Evolutionary conservation across 129 eudicot genomes (phyloP).

Genomic region (Saussurea involucrata): DNA sequence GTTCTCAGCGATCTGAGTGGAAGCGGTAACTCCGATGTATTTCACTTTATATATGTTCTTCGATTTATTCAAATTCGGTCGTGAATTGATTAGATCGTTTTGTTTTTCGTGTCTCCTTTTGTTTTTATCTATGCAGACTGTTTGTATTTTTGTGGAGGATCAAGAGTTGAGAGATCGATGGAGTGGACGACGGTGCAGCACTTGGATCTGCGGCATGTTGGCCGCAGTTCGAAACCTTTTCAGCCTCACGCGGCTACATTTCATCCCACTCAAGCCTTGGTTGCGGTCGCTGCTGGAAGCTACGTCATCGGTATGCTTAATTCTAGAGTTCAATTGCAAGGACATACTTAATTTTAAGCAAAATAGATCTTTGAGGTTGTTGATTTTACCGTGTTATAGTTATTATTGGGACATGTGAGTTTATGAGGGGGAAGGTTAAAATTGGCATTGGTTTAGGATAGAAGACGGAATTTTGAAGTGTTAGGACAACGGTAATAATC

Average conservation of each 20-base stretch:
- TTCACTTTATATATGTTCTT: neutral
- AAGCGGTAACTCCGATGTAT: neutral
- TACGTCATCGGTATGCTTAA: conserved; percentile 61
- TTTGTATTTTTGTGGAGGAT: neutral
- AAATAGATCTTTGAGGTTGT: conserved; percentile 13
- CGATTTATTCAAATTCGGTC: neutral
- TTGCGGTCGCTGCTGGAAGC: conserved; percentile 81
- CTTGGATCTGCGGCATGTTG: conserved; percentile 96
- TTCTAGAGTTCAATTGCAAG: conserved; percentile 1
- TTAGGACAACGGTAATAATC: neutral
- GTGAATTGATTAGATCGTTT: conserved; percentile 11
- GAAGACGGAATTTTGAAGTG: conserved; percentile 6
- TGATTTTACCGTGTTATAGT: neutral
- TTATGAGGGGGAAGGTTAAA: neutral
- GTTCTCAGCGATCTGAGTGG: conserved; percentile 11
- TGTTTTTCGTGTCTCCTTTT: neutral
- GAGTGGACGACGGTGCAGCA: conserved; percentile 99
- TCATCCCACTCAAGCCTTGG: conserved; percentile 81
- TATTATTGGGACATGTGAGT: neutral
- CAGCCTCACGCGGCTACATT: conserved; percentile 99
- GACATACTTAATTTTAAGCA: neutral
- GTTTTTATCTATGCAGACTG: neutral
- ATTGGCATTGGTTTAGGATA: neutral
- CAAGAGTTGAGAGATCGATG: conserved; percentile 41
- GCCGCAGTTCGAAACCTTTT: conserved; percentile 78